Evolutionary conservation across 108 stramenopile genomes (phyloP).

Genomic region (Conticribra weissflogii): DNA sequence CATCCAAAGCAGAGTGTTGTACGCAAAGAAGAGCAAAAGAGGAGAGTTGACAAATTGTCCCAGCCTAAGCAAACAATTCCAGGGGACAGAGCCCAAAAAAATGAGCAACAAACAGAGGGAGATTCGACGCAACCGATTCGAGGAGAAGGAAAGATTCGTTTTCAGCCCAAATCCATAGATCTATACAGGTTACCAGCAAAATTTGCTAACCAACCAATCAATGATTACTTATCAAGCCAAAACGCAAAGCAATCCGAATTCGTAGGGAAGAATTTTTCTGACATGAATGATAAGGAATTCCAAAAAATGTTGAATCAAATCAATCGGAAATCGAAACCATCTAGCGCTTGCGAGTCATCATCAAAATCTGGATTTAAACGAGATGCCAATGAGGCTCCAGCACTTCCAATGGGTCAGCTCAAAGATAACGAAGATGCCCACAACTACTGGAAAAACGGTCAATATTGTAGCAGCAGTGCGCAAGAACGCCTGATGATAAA

Average conservation of each 20-base stretch:
- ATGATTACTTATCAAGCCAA: not conserved
- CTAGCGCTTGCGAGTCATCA: no score
- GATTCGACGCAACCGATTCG: not conserved
- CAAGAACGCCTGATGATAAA: not conserved
- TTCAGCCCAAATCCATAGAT: not conserved
- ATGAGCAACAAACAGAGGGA: not conserved
- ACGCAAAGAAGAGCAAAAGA: conserved; percentile 32
- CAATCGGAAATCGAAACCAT: no score
- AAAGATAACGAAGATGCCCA: no score
- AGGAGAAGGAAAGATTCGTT: not conserved
- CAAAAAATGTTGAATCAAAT: conserved; percentile 26
- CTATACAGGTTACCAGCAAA: not conserved
- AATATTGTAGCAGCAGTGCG: not conserved
- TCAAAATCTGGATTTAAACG: no score
- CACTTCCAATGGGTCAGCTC: no score
- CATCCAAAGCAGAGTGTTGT: conserved; percentile 12
- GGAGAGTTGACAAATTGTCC: conserved; percentile 23
- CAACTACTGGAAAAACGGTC: not conserved
- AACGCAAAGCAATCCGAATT: conserved; percentile 13
- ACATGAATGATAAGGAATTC: conserved; percentile 48
- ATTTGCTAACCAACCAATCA: not conserved
- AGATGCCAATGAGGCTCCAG: no score
- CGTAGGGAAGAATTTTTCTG: conserved; percentile 19
- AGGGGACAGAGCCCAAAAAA: not conserved
- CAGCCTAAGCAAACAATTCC: conserved; percentile 19